Conservation (phyloP, 106 monocot species). For the Xerophyta viscosa region DNA sequence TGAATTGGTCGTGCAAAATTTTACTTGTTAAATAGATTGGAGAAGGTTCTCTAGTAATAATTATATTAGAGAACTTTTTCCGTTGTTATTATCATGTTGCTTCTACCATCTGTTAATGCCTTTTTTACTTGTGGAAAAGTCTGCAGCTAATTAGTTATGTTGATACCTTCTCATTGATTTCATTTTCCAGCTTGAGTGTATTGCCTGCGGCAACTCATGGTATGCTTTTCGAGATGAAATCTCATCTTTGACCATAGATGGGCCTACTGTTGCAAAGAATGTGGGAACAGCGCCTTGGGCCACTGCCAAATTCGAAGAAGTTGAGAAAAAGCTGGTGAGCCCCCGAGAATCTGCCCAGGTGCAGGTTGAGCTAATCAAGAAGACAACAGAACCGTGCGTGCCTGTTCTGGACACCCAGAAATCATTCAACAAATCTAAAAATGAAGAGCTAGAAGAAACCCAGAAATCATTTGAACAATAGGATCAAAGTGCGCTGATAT, state of each 20-base stretch:
- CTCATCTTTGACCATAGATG: constrained; percentile 57
- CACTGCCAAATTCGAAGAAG: constrained; percentile 64
- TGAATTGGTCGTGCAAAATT: too few relatives aligned
- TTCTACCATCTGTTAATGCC: too few relatives aligned
- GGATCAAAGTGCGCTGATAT: too few relatives aligned
- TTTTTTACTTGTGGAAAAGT: neutral
- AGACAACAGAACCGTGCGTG: constrained; percentile 48
- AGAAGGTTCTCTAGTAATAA: too few relatives aligned
- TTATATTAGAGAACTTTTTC: too few relatives aligned
- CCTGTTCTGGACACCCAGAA: constrained; percentile 60
- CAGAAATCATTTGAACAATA: too few relatives aligned
- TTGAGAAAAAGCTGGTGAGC: constrained; percentile 65
- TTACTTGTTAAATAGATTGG: too few relatives aligned
- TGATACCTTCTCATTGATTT: neutral
- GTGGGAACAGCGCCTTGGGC: constrained; percentile 86
- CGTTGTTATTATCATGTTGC: too few relatives aligned
- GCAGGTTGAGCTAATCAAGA: constrained; percentile 28
- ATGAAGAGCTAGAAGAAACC: constrained; percentile 18
- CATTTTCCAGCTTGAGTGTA: constrained; percentile 77
- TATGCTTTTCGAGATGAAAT: constrained; percentile 70
- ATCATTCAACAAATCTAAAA: constrained; percentile 44
- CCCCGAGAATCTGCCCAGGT: constrained; percentile 59
- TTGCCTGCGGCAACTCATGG: constrained; percentile 69
- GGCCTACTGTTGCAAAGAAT: constrained; percentile 42
- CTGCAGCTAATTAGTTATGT: neutral